A percentile compares a stretch with the other conserved stretches of the same genome.
Evolutionary conservation across 495 filamentous ascomycete species (phyloP).

Genomic region (Aspergillus steynii): DNA sequence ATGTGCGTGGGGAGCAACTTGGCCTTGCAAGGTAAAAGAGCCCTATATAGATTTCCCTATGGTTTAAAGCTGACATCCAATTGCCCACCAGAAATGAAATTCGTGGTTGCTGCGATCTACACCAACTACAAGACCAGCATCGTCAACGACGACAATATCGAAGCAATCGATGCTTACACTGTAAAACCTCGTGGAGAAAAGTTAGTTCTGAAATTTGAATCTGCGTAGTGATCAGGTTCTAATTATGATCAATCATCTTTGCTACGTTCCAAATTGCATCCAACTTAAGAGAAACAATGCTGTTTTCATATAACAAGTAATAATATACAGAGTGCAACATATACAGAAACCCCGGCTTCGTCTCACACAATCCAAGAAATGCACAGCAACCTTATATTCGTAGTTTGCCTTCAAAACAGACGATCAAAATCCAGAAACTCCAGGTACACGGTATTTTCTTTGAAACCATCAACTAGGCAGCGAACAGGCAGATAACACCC

Average conservation of each 20-base stretch:
- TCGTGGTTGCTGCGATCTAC: slow-evolving; percentile 58
- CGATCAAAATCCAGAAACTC: slow-evolving; percentile 11
- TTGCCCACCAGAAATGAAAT: slow-evolving; percentile 43
- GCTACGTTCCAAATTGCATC: neutral
- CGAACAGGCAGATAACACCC: neutral
- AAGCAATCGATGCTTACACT: slow-evolving; percentile 68
- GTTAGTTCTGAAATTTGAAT: slow-evolving; percentile 45
- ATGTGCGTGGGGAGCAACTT: slow-evolving; percentile 88
- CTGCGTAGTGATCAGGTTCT: slow-evolving; percentile 11
- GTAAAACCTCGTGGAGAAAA: slow-evolving; percentile 54
- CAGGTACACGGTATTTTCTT: slow-evolving; percentile 8
- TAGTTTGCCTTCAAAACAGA: neutral
- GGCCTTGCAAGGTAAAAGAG: slow-evolving; percentile 66
- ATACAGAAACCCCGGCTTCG: slow-evolving; percentile 3
- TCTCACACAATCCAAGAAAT: slow-evolving; percentile 6
- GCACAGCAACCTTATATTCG: slow-evolving; percentile 3
- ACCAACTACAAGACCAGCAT: slow-evolving; percentile 64
- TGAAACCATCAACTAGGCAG: neutral
- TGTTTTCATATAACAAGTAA: slow-evolving; percentile 6
- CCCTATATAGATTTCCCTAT: slow-evolving; percentile 4
- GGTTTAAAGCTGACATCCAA: slow-evolving; percentile 8
- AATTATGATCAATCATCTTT: neutral
- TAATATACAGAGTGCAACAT: slow-evolving; percentile 10
- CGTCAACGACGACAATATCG: slow-evolving; percentile 56
- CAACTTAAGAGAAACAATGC: neutral